Conservation (phyloP, 306 rosid genomes). For the peach (Prunus persica) region DNA sequence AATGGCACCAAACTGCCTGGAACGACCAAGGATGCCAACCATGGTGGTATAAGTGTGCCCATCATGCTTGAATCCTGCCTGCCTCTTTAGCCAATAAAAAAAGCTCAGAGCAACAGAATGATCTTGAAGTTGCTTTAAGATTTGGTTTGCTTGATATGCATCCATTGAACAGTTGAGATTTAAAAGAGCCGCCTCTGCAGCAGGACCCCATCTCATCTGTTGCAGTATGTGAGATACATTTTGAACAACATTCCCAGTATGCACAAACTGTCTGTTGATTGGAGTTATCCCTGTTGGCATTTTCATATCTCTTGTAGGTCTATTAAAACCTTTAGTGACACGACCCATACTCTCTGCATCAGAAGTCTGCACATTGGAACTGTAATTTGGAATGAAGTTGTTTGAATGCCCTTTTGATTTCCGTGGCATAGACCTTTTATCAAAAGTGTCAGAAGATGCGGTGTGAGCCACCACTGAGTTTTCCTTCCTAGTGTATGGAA, state of each 20-base stretch:
- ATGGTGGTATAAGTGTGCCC: constrained; percentile 90
- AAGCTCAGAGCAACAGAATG: constrained; percentile 71
- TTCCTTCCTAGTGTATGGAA: constrained; percentile 38
- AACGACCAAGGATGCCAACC: constrained; percentile 95
- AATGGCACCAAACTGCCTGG: constrained; percentile 74
- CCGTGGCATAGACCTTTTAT: constrained; percentile 40
- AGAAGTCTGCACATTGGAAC: constrained; percentile 35
- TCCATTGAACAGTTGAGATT: constrained; percentile 60
- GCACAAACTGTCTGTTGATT: constrained; percentile 32
- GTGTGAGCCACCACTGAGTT: constrained; percentile 36
- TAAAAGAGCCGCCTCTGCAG: constrained; percentile 65
- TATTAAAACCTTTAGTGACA: constrained; percentile 43
- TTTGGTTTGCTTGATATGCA: constrained; percentile 86
- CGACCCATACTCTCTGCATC: constrained; percentile 32
- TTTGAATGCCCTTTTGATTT: constrained; percentile 48
- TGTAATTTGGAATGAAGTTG: constrained; percentile 41
- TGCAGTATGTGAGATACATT: constrained; percentile 54
- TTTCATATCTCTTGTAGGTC: constrained; percentile 42
- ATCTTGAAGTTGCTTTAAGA: constrained; percentile 78
- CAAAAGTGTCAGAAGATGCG: constrained; percentile 36
- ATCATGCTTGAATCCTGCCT: constrained; percentile 74
- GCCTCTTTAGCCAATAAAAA: constrained; percentile 77
- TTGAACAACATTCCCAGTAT: constrained; percentile 48
- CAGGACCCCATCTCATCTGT: constrained; percentile 69
- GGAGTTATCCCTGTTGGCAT: constrained; percentile 40